Base-by-base conservation (phyloP, 768 basidiomycete species). In the Omphalotus guepiniiformis region DNA sequence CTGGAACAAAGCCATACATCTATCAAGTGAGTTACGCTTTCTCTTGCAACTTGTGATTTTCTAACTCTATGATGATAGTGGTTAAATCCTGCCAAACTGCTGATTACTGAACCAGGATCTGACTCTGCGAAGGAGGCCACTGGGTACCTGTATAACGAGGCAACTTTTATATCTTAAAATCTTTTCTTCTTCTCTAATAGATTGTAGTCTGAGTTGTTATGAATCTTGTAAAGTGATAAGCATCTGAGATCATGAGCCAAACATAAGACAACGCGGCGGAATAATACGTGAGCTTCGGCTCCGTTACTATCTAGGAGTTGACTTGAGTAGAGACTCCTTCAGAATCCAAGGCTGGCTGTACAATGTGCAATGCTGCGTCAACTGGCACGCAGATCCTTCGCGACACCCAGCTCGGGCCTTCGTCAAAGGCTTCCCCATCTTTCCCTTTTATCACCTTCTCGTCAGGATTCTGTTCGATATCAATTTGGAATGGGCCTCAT, bases 1-100 rank as follows among this genome's bases (percentile, higher is more conserved):
- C 93, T 30, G 88, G 91, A 32, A 92, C 90, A 18, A 93, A 94
- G 64, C 95, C 93, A 0, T 94, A 83, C 63, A 88, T 95, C 63
- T 96, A 95, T 66, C 91, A 94, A 79, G 93, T 87, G 44, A 46
- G 81, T 68, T 32, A 22, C 40, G 44, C 52, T 41, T 37, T 26
- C 32, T 30, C 15, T 22, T 18, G 11, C 28, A 13, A 43, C 18
- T 18, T 26, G 50, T 32, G 47, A 15, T 9, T 41, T 46, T 29
- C 46, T 39, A 28, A 40, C 47, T 45, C 47, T 8, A n/a, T n/a
- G n/a, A n/a, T n/a, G n/a, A n/a, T 49, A 80, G 78, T 80, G 73
- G 72, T 50, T 63, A 28, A 78, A 79, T 48, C 73, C 73, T 3
- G 61, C 66, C 15, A 78, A 65, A 25, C 53, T 80, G 35, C 54